Conservation (phyloP, 129 eudicot genomes). For the Sambucus nigra region DNA sequence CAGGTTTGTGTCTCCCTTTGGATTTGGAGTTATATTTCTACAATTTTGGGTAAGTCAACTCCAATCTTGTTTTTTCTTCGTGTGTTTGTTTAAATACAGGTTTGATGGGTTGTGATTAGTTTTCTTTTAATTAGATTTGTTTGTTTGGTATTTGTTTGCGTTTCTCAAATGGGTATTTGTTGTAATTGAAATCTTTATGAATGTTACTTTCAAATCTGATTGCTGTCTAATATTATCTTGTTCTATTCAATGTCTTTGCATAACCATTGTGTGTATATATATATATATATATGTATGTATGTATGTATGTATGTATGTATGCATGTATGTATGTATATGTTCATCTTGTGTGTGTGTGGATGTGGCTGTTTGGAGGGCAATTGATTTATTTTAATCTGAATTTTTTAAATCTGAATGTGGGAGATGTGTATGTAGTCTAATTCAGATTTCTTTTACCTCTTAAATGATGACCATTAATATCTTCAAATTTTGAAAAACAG, state of each 20-base stretch:
- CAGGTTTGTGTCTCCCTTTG: conserved; percentile 29
- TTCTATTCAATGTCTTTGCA: not conserved
- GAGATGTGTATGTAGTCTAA: too few species aligned
- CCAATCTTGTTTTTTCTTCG: not conserved
- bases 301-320: not conserved
- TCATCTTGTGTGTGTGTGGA: not conserved
- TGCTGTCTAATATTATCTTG: not conserved
- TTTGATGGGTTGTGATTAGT: conserved; percentile 11
- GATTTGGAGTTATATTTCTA: conserved; percentile 13
- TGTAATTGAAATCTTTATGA: not conserved
- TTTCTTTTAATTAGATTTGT: conserved; percentile 1
- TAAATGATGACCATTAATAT: too few species aligned
- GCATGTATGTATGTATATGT: not conserved
- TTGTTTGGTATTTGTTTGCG: not conserved
- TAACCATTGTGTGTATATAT: not conserved
- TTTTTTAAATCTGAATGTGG: too few species aligned
- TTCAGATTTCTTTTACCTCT: too few species aligned
- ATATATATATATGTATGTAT: not conserved
- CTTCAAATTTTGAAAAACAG: too few species aligned
- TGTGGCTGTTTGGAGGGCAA: too few species aligned
- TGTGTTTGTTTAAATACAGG: conserved; percentile 2
- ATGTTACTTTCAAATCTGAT: not conserved
- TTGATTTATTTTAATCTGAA: too few species aligned
- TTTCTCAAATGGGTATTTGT: not conserved
- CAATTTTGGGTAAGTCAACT: conserved; percentile 24